Base-by-base conservation (phyloP, 1,284 basidiomycete species). In the Tilletia walkeri region DNA sequence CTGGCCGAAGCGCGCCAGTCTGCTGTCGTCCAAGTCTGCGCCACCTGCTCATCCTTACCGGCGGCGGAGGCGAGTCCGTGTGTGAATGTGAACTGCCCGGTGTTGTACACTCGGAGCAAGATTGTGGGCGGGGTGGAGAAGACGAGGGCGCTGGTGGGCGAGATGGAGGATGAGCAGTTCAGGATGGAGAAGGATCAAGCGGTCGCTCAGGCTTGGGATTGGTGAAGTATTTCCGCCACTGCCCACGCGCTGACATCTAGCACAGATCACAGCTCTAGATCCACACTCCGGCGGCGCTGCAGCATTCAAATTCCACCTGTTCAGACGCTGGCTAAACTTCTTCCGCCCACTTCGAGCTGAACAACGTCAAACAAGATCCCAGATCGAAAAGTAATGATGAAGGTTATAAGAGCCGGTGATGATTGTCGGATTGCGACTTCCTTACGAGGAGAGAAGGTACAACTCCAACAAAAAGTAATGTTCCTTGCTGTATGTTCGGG, bases 51-150 rank as follows among this genome's bases (percentile, higher is more conserved):
- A 70, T 71, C 53, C 16, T 67, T 7, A 5, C 34, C 20, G 63
- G 70, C 61, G 30, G 49, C 39, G 54, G 66, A 56, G 48, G 70
- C 56, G 9, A 50, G 74, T 6, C 76, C 79, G 0, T 83, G 82
- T 69, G 67, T 79, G 18, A 76, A 76, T 14, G 36, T 79, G 7
- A 80, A 82, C 56, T 83, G 82, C 63, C 75, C 80, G 7, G 69
- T 81, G 18, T 70, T 78, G 5, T 83, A 77, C 66, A 70, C 76
- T 20, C 79, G 77, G 61, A 39, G 68, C 2, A 75, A 72, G 41
- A 61, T 71, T 34, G 49, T 72, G 24, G 66, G 48, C 4, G 39
- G 14, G 20, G 68, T 69, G 1, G 50, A 67, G 18, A 16, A 20
- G 5, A 38, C 47, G 10, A 47, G 48, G 47, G 20, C 14, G 50